These are phyloP conservation scores for Baudoinia panamericana DNA, from an alignment of 495 filamentous ascomycete genomes.

Conservation along the genomic window DNA sequence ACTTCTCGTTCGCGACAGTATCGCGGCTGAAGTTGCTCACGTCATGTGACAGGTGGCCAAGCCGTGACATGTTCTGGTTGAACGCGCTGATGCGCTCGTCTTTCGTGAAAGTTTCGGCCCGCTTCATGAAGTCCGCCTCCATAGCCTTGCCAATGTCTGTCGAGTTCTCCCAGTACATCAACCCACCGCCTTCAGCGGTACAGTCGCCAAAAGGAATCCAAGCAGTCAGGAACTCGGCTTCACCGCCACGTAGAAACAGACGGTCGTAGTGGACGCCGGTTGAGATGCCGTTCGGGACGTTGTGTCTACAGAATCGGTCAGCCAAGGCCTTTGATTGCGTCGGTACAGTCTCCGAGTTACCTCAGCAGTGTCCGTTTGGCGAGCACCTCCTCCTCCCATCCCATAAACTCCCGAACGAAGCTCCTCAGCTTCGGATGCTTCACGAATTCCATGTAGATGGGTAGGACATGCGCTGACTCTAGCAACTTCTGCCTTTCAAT, in stretches of 20 bases:
- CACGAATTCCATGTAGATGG: constrained; percentile 17
- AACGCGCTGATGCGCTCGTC: constrained; percentile 20
- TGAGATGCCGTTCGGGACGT: constrained; percentile 20
- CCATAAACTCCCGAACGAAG: constrained; percentile 21
- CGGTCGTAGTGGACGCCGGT: constrained; percentile 23
- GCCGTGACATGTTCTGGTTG: constrained; percentile 21
- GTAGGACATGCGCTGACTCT: constrained; percentile 14
- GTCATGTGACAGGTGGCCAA: constrained; percentile 21
- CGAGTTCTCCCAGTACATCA: constrained; percentile 20
- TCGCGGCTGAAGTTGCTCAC: constrained; percentile 8
- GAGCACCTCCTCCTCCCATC: constrained; percentile 21
- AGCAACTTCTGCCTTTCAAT: constrained; percentile 6
- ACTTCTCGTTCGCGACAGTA: constrained; percentile 1
- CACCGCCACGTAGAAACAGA: constrained; percentile 22
- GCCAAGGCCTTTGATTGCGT: background rate
- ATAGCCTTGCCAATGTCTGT: constrained; percentile 16
- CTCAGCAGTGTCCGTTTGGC: constrained; percentile 19
- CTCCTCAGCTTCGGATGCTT: constrained; percentile 15
- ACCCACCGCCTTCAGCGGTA: constrained; percentile 15
- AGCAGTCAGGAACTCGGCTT: constrained; percentile 22
- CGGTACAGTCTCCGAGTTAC: background rate
- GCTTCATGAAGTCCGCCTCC: constrained; percentile 19
- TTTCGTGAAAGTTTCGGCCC: constrained; percentile 12
- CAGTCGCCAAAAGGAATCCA: constrained; percentile 26
- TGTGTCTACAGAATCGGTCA: constrained; percentile 14